Evolutionary conservation across 2,329 filamentous ascomycete genomes (phyloP).

Genomic region (Alternaria sp.): DNA sequence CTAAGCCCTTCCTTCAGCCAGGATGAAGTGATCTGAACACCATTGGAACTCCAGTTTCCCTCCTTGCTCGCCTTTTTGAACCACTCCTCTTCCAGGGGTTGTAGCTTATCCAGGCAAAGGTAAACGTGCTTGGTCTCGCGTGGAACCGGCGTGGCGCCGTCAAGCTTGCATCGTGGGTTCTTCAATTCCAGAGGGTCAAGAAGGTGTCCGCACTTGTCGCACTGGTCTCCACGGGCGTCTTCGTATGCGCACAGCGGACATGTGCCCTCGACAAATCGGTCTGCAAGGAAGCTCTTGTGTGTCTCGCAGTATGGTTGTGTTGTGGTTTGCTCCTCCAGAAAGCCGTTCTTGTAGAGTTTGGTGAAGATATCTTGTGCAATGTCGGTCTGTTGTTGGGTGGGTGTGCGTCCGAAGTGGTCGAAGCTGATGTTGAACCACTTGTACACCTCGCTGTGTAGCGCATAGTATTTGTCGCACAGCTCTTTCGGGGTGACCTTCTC

Average conservation of each 20-base stretch:
- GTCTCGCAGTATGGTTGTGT: constrained; percentile 88
- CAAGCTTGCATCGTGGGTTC: constrained; percentile 85
- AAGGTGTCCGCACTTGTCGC: constrained; percentile 59
- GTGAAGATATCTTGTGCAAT: constrained; percentile 93
- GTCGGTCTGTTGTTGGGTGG: constrained; percentile 85
- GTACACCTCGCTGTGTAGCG: constrained; percentile 88
- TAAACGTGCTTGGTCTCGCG: constrained; percentile 90
- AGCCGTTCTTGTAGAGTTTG: constrained; percentile 87
- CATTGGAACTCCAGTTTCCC: constrained; percentile 79
- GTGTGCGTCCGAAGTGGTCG: constrained; percentile 93
- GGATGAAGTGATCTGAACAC: constrained; percentile 76
- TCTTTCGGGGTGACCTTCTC: constrained; percentile 82
- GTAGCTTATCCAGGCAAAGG: constrained; percentile 83
- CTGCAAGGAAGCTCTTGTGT: constrained; percentile 59
- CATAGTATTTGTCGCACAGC: constrained; percentile 92
- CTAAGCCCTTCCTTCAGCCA: constrained; percentile 87
- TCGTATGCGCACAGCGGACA: constrained; percentile 72
- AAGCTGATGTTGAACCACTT: constrained; percentile 96
- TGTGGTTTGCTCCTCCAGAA: constrained; percentile 84
- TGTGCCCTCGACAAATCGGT: constrained; percentile 79
- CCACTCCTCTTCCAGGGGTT: constrained; percentile 80
- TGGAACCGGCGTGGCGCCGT: constrained; percentile 80
- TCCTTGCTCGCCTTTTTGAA: constrained; percentile 75
- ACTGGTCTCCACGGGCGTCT: constrained; percentile 63
- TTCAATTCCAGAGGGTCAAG: constrained; percentile 59